Base-by-base conservation (phyloP, 2,329 filamentous ascomycete genomes). In the Whalleya microplaca region DNA sequence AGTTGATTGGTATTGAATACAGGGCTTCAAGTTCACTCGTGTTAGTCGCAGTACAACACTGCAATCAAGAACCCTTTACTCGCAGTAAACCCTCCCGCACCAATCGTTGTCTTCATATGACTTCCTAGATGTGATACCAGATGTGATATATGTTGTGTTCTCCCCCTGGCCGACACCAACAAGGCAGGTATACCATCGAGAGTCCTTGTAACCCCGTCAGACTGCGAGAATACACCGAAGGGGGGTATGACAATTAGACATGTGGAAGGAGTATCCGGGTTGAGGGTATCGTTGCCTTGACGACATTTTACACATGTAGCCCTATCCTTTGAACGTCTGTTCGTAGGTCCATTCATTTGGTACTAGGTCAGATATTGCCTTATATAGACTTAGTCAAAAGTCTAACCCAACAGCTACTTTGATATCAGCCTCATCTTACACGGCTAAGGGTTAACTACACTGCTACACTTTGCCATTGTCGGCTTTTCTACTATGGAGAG, bases 201-300 rank as follows among this genome's bases (percentile, higher is more conserved):
- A 41, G 20, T 23, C 21, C 43, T 19, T 49, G 21, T 32, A 37
- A 68, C 65, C 58, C 67, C 66, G 65, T 66, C 53, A 60, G 59
- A 66, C 45, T 55, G 59, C 67, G 67, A 69, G 63, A 68, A 66
- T 68, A 55, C 58, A 49, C 66, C 67, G 67, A 69, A 43, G 59
- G 66, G 46, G 64, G 66, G 65, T 62, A 32, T 62, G 55, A 61
- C 60, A 48, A 46, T 41, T 45, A 37, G 40, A 20, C 23, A 48
- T 54, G 48, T 47, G 55, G 53, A 48, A 55, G 40, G 44, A n/a
- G 42, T 53, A 44, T 53, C 53, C 40, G 54, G 54, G 56, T 61
- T 45, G 53, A 62, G 21, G 44, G 52, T 42, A 32, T 48, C 41
- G 37, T 55, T 41, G 41, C 52, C 55, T 55, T 44, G 27, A 42